Base-by-base conservation (phyloP, 306 rosid species). In the Arachis stenosperma region DNA sequence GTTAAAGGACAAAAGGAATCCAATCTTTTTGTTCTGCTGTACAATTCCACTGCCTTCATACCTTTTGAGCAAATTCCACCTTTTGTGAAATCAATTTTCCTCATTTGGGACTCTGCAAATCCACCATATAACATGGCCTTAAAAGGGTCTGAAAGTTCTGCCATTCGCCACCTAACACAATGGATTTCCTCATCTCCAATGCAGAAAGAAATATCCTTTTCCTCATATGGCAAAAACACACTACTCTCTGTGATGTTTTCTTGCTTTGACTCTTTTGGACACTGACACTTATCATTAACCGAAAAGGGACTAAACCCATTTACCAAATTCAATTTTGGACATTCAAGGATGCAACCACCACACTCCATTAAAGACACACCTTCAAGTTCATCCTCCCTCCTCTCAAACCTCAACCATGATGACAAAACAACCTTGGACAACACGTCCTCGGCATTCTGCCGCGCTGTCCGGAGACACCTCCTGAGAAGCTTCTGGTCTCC, bases 351-450 rank as follows among this genome's bases (percentile, higher is more conserved):
- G 29, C 69, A 83, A 52, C 84, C 91, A 57, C 82, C 62, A 67
- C 96, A 90, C 6, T 79, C 90, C 89, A 86, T 56, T 7, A 85
- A 70, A 6, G 86, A 80, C 5, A 77, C 72, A 12, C 86, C 91
- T 61, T 71, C 83, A 37, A 88, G 84, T 77, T 90, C 96, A 75
- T 86, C 91, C 80, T 88, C 93, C 70, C 96, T 87, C 85, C 91
- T 86, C 82, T 88, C 93, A 65, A 77, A 84, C 56, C 88, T 74
- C 77, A 88, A 80, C 96, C 96, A 90, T 2, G 96, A 86, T 10
- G 93, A 86, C 29, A 85, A 83, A 67, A 90, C 91, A 76, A 90
- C 84, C 87, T 88, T 90, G 11, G 90, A 73, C 61, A 71, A 79
- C 46, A 80, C 87, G 65, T 85, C 96, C 33, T n/a, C 82, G 3